Percentiles rank a stretch among this genome's conserved stretches.
Evolutionary conservation across 2,329 filamentous ascomycete species (phyloP).

Genomic region (Allantophomopsis lycopodina): DNA sequence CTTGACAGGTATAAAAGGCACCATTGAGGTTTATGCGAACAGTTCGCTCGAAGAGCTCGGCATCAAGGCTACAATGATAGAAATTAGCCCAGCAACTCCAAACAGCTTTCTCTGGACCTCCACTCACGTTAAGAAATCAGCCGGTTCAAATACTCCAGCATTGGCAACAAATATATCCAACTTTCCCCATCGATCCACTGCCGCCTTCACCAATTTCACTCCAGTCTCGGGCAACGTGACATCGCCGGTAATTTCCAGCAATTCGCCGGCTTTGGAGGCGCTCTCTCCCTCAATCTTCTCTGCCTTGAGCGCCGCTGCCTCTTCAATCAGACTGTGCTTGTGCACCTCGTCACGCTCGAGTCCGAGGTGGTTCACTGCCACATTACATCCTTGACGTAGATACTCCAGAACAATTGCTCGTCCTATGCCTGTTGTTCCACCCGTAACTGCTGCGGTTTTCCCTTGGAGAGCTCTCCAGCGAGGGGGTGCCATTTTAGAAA

Average conservation of each 20-base stretch:
- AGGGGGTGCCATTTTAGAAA: background rate
- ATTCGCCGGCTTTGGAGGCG: slow-evolving; percentile 27
- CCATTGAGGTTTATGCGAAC: slow-evolving; percentile 73
- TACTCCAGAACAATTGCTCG: slow-evolving; percentile 74
- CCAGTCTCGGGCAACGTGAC: slow-evolving; percentile 65
- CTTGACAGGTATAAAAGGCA: slow-evolving; percentile 79
- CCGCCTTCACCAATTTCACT: slow-evolving; percentile 47
- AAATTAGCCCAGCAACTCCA: background rate
- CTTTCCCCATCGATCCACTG: slow-evolving; percentile 46
- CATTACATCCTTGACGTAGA: slow-evolving; percentile 61
- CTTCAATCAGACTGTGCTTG: slow-evolving; percentile 36
- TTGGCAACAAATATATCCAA: slow-evolving; percentile 78
- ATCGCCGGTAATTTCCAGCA: slow-evolving; percentile 64
- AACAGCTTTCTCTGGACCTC: background rate
- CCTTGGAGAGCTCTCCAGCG: slow-evolving; percentile 39
- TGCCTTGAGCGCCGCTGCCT: slow-evolving; percentile 23
- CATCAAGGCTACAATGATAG: slow-evolving; percentile 35
- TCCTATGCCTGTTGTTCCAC: slow-evolving; percentile 76
- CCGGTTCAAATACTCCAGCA: slow-evolving; percentile 79
- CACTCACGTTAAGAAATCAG: slow-evolving; percentile 62
- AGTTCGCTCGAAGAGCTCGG: slow-evolving; percentile 57
- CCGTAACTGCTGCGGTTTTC: slow-evolving; percentile 78
- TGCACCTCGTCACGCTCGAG: slow-evolving; percentile 35
- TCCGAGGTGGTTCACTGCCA: slow-evolving; percentile 70
- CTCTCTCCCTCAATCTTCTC: slow-evolving; percentile 24